Evolutionary conservation across 2,329 filamentous ascomycete genomes (phyloP).

Genomic region (Colletotrichum sansevieriae): DNA sequence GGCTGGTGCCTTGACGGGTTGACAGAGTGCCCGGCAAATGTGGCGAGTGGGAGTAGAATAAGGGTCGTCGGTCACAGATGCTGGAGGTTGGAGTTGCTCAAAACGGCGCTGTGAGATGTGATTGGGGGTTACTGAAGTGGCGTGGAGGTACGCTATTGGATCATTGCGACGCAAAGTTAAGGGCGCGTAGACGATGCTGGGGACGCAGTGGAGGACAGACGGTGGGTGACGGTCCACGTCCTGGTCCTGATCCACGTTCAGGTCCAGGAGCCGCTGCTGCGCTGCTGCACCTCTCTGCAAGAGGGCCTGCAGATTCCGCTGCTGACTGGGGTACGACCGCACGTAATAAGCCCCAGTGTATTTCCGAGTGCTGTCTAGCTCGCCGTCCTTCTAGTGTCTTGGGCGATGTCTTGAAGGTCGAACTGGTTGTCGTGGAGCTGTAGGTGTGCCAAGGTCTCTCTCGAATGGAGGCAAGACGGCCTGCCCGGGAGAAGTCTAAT

Average conservation of each 20-base stretch:
- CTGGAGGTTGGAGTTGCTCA: slow-evolving; percentile 40
- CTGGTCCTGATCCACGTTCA: slow-evolving; percentile 11
- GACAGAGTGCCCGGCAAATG: not conserved
- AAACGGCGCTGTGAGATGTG: slow-evolving; percentile 31
- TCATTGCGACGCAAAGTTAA: slow-evolving; percentile 39
- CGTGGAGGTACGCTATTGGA: slow-evolving; percentile 52
- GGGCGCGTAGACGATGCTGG: slow-evolving; percentile 38
- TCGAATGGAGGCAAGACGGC: not conserved
- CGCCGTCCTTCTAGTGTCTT: slow-evolving; percentile 11
- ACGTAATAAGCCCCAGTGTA: not conserved
- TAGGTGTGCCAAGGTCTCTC: not conserved
- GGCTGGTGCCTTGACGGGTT: slow-evolving; percentile 6
- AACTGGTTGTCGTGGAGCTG: slow-evolving; percentile 8
- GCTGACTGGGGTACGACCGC: slow-evolving; percentile 15
- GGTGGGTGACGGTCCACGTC: slow-evolving; percentile 22
- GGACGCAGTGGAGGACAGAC: slow-evolving; percentile 30
- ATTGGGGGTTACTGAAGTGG: slow-evolving; percentile 44
- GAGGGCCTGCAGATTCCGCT: slow-evolving; percentile 22
- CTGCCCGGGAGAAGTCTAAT: slow-evolving; percentile 15
- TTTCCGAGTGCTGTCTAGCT: slow-evolving; percentile 1
- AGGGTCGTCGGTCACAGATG: slow-evolving; percentile 14
- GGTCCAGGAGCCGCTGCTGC: slow-evolving; percentile 22
- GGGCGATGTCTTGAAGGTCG: slow-evolving; percentile 16
- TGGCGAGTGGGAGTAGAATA: slow-evolving; percentile 11
- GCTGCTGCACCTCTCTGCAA: slow-evolving; percentile 8